phyloP scores from a whole-genome alignment of 2,329 filamentous ascomycete species.

The Plectosphaerella plurivora region DNA sequence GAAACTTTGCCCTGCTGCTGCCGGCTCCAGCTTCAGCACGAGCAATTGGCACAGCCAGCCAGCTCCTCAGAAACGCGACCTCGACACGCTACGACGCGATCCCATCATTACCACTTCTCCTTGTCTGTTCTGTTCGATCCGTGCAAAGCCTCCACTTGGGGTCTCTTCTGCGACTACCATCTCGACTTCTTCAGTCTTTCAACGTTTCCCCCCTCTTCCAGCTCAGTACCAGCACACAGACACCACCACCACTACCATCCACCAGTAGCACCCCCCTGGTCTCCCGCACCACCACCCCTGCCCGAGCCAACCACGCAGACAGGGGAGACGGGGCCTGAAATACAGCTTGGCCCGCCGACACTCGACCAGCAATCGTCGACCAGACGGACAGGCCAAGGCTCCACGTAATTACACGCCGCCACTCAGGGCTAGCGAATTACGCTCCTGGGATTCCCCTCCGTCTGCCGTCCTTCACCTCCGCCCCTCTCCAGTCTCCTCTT shows the following conservation, averaged over 20 bases:
- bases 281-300: constrained; percentile 1
- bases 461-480: background rate
- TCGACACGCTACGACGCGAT: too few relatives aligned
- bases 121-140: too few relatives aligned
- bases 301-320: background rate
- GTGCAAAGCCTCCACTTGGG: too few relatives aligned
- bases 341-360: background rate
- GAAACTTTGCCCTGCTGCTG: background rate
- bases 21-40: background rate
- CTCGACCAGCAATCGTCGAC: background rate
- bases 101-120: too few relatives aligned
- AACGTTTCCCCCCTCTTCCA: too few relatives aligned
- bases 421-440: constrained; percentile 1
- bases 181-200: too few relatives aligned
- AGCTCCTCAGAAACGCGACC: too few relatives aligned
- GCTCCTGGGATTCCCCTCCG: background rate
- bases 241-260: too few relatives aligned
- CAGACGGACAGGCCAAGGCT: constrained; percentile 1
- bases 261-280: background rate
- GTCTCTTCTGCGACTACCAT: too few relatives aligned
- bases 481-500: background rate
- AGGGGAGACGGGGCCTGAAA: background rate
- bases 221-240: too few relatives aligned
- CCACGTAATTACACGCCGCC: constrained; percentile 4
- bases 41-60: too few relatives aligned